Base-by-base conservation (phyloP, 148 eudicot species). In the Euryodendron excelsum region DNA sequence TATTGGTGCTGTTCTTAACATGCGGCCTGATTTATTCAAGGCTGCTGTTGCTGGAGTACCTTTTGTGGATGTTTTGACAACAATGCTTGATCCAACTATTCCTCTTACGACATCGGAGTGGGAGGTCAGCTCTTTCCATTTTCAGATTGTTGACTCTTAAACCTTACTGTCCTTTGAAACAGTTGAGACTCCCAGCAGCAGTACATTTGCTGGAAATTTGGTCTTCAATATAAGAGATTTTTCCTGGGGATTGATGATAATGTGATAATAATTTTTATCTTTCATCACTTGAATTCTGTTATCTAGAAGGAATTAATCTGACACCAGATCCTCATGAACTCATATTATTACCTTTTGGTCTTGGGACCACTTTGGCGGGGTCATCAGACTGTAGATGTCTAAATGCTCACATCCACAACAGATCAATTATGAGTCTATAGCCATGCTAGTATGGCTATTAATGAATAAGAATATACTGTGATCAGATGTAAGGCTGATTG, bases 81-180 rank as follows among this genome's bases (percentile, higher is more conserved):
- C 96, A 76, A 95, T 92, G 98, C 98, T 95, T 73, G 97, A 95
- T 81, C 97, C 98, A 30, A 84, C 94, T 66, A 95, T 95, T 91
- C 98, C 98, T 77, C 87, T 94, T 69, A 95, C 98, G 33, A 93
- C 98, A 67, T 72, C 94, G 28, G 97, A 95, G 85, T 95, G 96
- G 94, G 98, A 95, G 95, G 98, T 95, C 39, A 80, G 77, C 73
- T 65, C 45, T 79, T 41, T 65, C 70, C 28, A 20, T 76, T 20
- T 79, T 69, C 6, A 61, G 63, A 41, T 48, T 47, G 34, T 59
- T 41, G 21, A 28, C 41, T 45, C 3, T 48, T 28, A 36, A 65
- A 37, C 39, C 33, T 63, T 12, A 31, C 11, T 53, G 28, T 62
- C 65, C 25, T 36, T 64, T 34, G 62, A 47, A 62, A 33, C 23